Base-by-base conservation (phyloP, 1,284 basidiomycete genomes). In the Sphagnurus paluster region DNA sequence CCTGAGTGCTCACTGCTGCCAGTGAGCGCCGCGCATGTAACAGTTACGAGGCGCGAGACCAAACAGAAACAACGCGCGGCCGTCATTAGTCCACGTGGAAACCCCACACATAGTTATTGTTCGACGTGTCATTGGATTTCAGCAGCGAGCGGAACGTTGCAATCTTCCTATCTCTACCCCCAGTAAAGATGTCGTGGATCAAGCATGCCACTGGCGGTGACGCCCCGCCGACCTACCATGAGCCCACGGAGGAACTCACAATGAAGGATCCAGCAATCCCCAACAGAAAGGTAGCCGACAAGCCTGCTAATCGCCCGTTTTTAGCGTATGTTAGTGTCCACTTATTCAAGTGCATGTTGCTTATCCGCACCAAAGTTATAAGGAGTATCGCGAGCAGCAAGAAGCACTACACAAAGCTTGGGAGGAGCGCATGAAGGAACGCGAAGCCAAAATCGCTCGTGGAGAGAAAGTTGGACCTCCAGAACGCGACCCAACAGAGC, bases 281-380 rank as follows among this genome's bases (percentile, higher is more conserved):
- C 13, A 50, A 52, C 33, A 52, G 55, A 28, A 50, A 80, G 76
- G 87, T 92, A 33, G 77, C 82, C 28, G 80, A 79, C 52, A 93
- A 91, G 68, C 65, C 77, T 44, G 87, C 90, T 26, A 93, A 93
- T 67, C 73, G 77, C 52, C 90, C 90, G 16, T 93, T 90, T 66
- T 76, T 92, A 40, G 80, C 80, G 84, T 91, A 69, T 55, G 87
- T 79, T 29, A 33, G 3, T 30, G 40, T 41, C 24, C 19, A 34
- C 32, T 19, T 24, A 30, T 30, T 19, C 26, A 32, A 41, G 13
- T 46, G 42, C 28, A 25, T 33, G 47, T 26, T 48, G 32, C 42
- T 54, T 48, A 58, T 39, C 39, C 46, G 49, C 42, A 39, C 46
- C 44, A 34, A 56, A 90, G 88, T 10, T 81, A 90, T 65, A 78